Evolutionary conservation across 352 stramenopile species (phyloP), one percentile per base, ranked within the genome.

Genomic region (Phytophthora sp.): DNA sequence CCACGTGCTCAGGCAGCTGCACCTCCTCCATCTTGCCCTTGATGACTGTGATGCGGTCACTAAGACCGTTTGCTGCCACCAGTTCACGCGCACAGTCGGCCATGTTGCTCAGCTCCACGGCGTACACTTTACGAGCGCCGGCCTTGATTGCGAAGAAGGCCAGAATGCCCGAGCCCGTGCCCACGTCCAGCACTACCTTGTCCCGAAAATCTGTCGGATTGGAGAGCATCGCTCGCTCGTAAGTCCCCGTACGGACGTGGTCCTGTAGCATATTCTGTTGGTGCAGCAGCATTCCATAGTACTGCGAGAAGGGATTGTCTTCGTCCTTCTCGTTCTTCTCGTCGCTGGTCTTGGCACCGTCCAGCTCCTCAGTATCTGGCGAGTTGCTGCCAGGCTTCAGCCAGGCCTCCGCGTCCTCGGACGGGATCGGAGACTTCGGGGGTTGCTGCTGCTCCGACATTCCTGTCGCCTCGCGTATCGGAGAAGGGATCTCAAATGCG

Each of bases 191-290:
- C 35, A 99, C 98, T 30, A 98, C 87, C 78, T 99, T 99, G 69
- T 95, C 97, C 33, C 88, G 77, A 70, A 99, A 99, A 31, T 99
- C 83, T 29, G 87, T 76, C 4, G 79, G 54, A 74, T 99, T 99
- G 26, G 96, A 89, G 31, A 99, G 82, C 80, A 99, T 99, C 11
- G 98, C 98, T 33, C 90, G 83, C 71, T 99, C 96, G 82, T 99
- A 99, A 7, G 97, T 98, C 49, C 96, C 97, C 75, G 99, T 99
- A 33, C 98, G 94, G 57, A 99, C 95, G 68, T 98, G 91, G 79
- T 99, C 98, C 61, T 98, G 98, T 16, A 99, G 88, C 98, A 99
- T 99, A 78, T 99, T 99, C 72, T 99, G 99, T 73, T 99, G 98
- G 79, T 99, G 98, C 54, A 95, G 67, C n/a, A 98, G 84, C 89